phyloP scores from a whole-genome alignment of 163 green algal genomes.

The Coccomyxa subellipsoidea region DNA sequence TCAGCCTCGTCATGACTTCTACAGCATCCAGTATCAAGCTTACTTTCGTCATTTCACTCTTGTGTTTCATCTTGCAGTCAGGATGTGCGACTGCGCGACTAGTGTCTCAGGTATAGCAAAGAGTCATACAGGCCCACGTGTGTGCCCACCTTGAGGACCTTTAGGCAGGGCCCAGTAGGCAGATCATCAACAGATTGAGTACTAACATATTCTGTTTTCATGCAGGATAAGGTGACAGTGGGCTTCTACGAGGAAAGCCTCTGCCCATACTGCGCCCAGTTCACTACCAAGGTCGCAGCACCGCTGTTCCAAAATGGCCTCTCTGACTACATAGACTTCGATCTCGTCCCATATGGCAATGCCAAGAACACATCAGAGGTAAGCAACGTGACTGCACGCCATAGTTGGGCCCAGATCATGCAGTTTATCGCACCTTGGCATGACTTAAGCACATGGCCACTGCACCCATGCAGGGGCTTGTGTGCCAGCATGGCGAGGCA shows the following conservation, averaged over 20 bases:
- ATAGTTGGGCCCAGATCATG: no score
- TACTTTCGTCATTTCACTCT: background rate
- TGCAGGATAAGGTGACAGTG: conserved; percentile 16
- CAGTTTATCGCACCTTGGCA: no score
- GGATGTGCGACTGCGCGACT: background rate
- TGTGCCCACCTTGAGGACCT: background rate
- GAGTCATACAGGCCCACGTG: background rate
- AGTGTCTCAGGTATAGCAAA: background rate
- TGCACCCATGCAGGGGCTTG: background rate
- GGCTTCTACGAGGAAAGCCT: conserved; percentile 30
- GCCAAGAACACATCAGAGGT: conserved; percentile 13
- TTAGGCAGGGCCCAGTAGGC: background rate
- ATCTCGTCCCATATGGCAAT: conserved; percentile 24
- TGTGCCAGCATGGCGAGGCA: conserved; percentile 33
- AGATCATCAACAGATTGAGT: background rate
- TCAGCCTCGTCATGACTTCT: background rate
- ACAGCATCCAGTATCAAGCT: background rate
- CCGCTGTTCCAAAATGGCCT: conserved; percentile 28
- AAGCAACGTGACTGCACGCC: no score
- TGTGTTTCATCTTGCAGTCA: background rate
- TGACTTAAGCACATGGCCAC: background rate
- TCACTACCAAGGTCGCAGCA: background rate
- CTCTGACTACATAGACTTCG: conserved; percentile 20
- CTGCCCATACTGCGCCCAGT: conserved; percentile 36
- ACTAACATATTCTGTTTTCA: background rate